Conservation (phyloP, 306 rosid genomes). For the Ammopiptanthus mongolicus region DNA sequence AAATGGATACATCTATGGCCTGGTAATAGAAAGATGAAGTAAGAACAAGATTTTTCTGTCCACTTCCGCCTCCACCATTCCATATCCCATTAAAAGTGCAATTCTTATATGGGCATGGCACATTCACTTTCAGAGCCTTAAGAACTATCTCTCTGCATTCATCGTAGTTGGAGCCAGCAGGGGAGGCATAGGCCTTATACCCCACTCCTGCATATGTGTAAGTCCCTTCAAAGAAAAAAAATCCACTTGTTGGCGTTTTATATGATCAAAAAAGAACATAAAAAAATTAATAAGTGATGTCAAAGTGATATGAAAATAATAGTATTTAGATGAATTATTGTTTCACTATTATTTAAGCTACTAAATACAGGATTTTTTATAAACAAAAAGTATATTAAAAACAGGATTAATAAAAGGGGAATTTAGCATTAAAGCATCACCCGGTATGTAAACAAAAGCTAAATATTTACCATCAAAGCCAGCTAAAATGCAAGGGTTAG, state of each 20-base stretch:
- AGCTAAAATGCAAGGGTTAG: slow-evolving; percentile 51
- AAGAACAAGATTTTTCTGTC: slow-evolving; percentile 54
- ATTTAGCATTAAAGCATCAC: background rate
- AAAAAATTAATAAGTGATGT: too few species aligned
- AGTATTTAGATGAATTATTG: too few species aligned
- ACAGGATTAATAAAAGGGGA: background rate
- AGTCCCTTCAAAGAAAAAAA: slow-evolving; percentile 28
- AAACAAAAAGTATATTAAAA: background rate
- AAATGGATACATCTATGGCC: too few species aligned
- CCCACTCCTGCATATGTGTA: slow-evolving; percentile 46
- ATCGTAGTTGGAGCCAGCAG: slow-evolving; percentile 41
- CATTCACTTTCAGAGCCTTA: slow-evolving; percentile 51
- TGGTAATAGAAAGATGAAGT: slow-evolving; percentile 80
- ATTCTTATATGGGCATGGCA: slow-evolving; percentile 43
- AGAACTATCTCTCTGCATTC: slow-evolving; percentile 43
- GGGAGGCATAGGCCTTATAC: slow-evolving; percentile 37
- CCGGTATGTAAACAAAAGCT: background rate
- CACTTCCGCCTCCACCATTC: slow-evolving; percentile 80
- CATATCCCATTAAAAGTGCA: slow-evolving; percentile 77
- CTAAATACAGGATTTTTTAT: too few species aligned
- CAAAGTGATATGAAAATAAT: too few species aligned
- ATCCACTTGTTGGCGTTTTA: too few species aligned
- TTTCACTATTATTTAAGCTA: too few species aligned
- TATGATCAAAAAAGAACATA: too few species aligned
- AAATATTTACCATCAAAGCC: slow-evolving; percentile 49